These are phyloP conservation scores for Syzygium aromaticum DNA, from an alignment of 345 rosid species.

Conservation along the genomic window DNA sequence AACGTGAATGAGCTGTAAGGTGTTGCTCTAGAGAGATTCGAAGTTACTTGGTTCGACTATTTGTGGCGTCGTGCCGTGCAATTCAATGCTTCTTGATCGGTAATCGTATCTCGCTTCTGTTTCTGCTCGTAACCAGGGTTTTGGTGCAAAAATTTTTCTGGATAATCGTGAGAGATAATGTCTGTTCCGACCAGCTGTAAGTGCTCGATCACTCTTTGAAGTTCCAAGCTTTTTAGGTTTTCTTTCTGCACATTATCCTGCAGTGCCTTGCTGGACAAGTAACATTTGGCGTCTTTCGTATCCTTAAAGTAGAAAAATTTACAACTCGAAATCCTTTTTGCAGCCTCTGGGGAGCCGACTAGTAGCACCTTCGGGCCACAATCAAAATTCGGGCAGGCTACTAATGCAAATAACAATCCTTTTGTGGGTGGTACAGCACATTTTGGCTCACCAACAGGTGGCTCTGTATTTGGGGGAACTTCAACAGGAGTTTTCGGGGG, in stretches of 20 bases:
- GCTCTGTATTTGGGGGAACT: slow-evolving; percentile 75
- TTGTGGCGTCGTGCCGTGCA: neutral
- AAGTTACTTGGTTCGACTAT: neutral
- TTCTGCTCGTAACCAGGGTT: slow-evolving; percentile 7
- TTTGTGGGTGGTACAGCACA: too few relatives aligned
- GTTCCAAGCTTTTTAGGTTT: neutral
- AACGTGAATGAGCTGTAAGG: neutral
- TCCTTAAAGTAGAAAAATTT: neutral
- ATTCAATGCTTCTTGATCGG: neutral
- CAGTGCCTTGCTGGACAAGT: neutral
- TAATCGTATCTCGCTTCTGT: neutral
- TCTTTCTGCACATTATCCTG: neutral
- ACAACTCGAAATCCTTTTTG: slow-evolving; percentile 1
- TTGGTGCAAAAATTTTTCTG: neutral
- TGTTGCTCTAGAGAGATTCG: neutral
- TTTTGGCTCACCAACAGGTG: slow-evolving; percentile 68
- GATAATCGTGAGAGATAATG: slow-evolving; percentile 24
- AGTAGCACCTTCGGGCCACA: slow-evolving; percentile 12
- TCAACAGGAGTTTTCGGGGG: slow-evolving; percentile 62
- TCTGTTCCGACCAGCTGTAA: slow-evolving; percentile 47
- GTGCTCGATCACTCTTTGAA: slow-evolving; percentile 5
- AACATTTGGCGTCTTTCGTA: neutral
- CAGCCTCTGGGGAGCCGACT: slow-evolving; percentile 74
- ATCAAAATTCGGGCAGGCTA: slow-evolving; percentile 52
- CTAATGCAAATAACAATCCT: too few relatives aligned